These are phyloP conservation scores for Metrosideros polymorpha DNA, from an alignment of 441 rosid species.

Conservation along the genomic window DNA sequence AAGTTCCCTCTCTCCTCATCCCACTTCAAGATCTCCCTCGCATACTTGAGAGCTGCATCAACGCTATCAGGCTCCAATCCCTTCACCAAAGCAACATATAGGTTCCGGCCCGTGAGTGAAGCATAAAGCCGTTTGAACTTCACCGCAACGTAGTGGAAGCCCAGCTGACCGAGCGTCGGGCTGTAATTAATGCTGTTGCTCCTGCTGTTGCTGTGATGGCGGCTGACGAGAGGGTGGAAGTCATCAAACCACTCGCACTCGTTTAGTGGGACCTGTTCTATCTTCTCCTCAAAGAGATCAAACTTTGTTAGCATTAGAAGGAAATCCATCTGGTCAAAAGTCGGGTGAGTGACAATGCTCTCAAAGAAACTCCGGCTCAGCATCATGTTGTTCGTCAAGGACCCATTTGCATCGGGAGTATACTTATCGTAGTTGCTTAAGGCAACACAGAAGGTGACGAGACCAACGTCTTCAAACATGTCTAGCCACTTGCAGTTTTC, in stretches of 20 bases:
- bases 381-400: slow-evolving; percentile 58
- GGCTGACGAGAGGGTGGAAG: slow-evolving; percentile 74
- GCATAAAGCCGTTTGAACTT: slow-evolving; percentile 82
- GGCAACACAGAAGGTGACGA: slow-evolving; percentile 75
- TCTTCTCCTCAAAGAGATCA: slow-evolving; percentile 77
- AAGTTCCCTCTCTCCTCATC: slow-evolving; percentile 69
- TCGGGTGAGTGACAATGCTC: slow-evolving; percentile 75
- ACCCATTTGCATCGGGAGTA: slow-evolving; percentile 40
- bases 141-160: slow-evolving; percentile 70
- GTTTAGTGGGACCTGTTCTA: slow-evolving; percentile 58
- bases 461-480: slow-evolving; percentile 95
- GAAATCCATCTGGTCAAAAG: slow-evolving; percentile 86
- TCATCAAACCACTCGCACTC: slow-evolving; percentile 88
- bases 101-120: slow-evolving; percentile 63
- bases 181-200: slow-evolving; percentile 51
- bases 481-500: slow-evolving; percentile 97
- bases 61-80: slow-evolving; percentile 70
- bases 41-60: slow-evolving; percentile 55
- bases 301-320: slow-evolving; percentile 78
- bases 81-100: slow-evolving; percentile 63
- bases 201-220: slow-evolving; percentile 33
- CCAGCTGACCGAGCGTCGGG: slow-evolving; percentile 80
- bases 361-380: slow-evolving; percentile 69
- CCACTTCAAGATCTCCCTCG: slow-evolving; percentile 96
- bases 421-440: slow-evolving; percentile 80